phyloP scores from a whole-genome alignment of 164 flowering plant species.

The Annona squamosa region DNA sequence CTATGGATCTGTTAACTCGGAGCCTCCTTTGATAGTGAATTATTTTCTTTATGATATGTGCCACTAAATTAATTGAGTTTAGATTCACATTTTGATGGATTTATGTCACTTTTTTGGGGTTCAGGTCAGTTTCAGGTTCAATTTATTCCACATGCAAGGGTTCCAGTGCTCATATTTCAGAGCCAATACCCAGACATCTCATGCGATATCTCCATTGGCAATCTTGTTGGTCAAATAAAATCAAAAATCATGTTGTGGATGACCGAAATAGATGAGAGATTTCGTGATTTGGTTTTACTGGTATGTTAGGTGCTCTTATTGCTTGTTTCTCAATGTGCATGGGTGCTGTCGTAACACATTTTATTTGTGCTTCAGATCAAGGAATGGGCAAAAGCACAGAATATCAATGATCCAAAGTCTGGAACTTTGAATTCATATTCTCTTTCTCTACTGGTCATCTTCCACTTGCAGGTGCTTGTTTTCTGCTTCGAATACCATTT shows the following conservation, averaged over 20 bases:
- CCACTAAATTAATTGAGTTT: background rate
- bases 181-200: constrained; percentile 40
- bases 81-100: background rate
- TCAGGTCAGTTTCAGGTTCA: constrained; percentile 50
- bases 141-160: constrained; percentile 59
- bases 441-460: constrained; percentile 65
- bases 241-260: constrained; percentile 77
- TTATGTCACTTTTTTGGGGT: constrained; percentile 6
- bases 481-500: background rate
- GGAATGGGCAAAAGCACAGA: constrained; percentile 90
- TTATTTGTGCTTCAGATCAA: constrained; percentile 52
- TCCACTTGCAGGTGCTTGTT: constrained; percentile 84
- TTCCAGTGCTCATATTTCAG: constrained; percentile 73
- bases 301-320: constrained; percentile 21
- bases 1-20: too few relatives aligned
- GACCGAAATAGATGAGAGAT: constrained; percentile 67
- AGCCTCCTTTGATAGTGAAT: too few relatives aligned
- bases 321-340: background rate
- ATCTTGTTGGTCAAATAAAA: constrained; percentile 67
- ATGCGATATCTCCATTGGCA: constrained; percentile 81
- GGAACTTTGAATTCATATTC: constrained; percentile 87
- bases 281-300: constrained; percentile 83
- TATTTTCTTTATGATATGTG: too few relatives aligned
- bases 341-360: constrained; percentile 8
- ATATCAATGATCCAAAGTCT: constrained; percentile 61